Evolutionary conservation across 148 eudicot genomes (phyloP).

Genomic region (Pharnaceum exiguum): DNA sequence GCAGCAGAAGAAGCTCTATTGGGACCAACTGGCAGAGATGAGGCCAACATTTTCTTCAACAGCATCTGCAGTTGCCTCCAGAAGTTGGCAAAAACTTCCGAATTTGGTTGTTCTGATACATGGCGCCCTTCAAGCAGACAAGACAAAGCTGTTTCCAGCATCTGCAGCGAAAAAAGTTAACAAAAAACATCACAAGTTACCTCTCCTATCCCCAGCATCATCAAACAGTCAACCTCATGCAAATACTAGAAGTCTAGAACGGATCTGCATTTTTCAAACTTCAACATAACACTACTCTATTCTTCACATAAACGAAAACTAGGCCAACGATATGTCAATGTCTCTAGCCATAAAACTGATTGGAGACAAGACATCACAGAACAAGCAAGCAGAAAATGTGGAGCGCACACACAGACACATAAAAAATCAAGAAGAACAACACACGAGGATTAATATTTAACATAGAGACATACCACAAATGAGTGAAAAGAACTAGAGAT

Average conservation of each 20-base stretch:
- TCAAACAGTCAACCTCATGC: too few relatives aligned
- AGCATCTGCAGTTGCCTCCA: conserved; percentile 81
- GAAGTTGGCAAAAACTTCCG: conserved; percentile 41
- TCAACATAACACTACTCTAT: too few relatives aligned
- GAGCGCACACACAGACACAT: background rate
- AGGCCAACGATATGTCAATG: too few relatives aligned
- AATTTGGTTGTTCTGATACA: conserved; percentile 27
- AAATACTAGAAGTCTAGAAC: too few relatives aligned
- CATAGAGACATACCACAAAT: conserved; percentile 43
- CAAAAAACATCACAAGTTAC: background rate
- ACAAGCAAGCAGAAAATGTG: too few relatives aligned
- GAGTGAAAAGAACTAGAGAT: conserved; percentile 53
- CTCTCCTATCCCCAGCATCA: too few relatives aligned
- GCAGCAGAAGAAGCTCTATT: conserved; percentile 33
- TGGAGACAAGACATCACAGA: too few relatives aligned
- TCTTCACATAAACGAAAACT: too few relatives aligned
- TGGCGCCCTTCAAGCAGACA: conserved; percentile 69
- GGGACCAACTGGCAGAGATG: conserved; percentile 35
- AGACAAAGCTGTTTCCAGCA: conserved; percentile 77
- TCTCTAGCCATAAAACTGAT: too few relatives aligned
- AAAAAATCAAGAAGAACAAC: background rate
- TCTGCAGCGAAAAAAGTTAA: conserved; percentile 26
- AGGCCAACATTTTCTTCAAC: conserved; percentile 73
- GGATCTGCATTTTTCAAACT: too few relatives aligned
- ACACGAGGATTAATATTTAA: background rate